phyloP scores from a whole-genome alignment of 768 basidiomycete genomes.

The Kwoniella europaea region DNA sequence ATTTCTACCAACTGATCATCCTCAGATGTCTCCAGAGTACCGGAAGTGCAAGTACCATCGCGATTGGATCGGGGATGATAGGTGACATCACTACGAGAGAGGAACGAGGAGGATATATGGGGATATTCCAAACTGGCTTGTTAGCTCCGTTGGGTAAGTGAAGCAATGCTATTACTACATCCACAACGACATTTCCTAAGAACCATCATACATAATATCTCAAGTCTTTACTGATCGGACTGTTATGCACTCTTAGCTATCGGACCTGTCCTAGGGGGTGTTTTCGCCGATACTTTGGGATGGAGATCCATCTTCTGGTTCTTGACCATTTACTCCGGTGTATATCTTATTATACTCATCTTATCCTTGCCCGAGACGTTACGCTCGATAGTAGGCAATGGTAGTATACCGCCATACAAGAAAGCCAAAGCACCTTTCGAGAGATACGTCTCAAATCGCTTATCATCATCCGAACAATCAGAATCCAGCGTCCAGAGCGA shows the following conservation, averaged over 20 bases:
- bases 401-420: slow-evolving; percentile 47
- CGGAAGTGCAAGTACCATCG: slow-evolving; percentile 9
- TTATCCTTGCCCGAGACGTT: slow-evolving; percentile 64
- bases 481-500: slow-evolving; percentile 40
- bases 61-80: slow-evolving; percentile 70
- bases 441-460: slow-evolving; percentile 29
- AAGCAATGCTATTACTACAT: not conserved
- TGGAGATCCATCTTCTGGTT: slow-evolving; percentile 63
- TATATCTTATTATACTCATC: slow-evolving; percentile 57
- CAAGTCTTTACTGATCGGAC: not conserved
- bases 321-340: slow-evolving; percentile 42
- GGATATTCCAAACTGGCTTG: slow-evolving; percentile 62
- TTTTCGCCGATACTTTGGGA: slow-evolving; percentile 66
- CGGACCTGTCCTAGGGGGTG: slow-evolving; percentile 25
- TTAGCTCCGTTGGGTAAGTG: slow-evolving; percentile 36
- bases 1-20: slow-evolving; percentile 76
- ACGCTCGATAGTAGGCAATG: slow-evolving; percentile 53
- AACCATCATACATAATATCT: not conserved
- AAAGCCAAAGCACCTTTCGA: slow-evolving; percentile 29
- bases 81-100: slow-evolving; percentile 74
- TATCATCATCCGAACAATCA: slow-evolving; percentile 26
- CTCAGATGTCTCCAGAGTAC: slow-evolving; percentile 71
- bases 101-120: slow-evolving; percentile 77
- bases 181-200: too few relatives aligned
- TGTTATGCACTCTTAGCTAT: slow-evolving; percentile 32